Evolutionary conservation across 1,284 basidiomycete genomes (phyloP).

Genomic region (Pascua sp.): DNA sequence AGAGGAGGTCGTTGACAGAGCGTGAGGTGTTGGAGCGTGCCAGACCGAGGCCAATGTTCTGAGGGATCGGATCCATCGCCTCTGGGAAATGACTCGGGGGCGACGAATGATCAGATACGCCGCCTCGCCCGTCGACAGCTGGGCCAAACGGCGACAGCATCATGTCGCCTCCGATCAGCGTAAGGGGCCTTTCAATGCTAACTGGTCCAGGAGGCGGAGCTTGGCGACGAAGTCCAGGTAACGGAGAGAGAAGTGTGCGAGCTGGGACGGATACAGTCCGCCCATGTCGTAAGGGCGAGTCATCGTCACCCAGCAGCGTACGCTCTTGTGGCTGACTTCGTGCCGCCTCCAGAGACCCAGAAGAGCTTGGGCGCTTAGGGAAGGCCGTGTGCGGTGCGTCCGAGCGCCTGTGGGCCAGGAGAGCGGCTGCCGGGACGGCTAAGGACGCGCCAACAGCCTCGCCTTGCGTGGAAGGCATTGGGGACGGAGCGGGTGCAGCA

Average conservation of each 20-base stretch:
- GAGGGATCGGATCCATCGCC: background rate
- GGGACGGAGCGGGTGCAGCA: background rate
- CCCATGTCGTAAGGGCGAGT: background rate
- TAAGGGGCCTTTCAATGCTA: background rate
- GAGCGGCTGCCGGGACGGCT: background rate
- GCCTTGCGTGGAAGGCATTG: background rate
- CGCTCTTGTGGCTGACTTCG: background rate
- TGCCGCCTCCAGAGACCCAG: background rate
- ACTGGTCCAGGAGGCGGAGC: background rate
- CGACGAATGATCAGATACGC: background rate
- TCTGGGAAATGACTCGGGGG: background rate
- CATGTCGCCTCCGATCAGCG: slow-evolving; percentile 11
- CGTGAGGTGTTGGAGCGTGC: background rate
- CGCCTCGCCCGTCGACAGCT: background rate
- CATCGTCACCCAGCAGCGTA: background rate
- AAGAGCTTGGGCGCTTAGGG: background rate
- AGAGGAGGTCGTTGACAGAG: background rate
- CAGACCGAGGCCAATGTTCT: background rate
- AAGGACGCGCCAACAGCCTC: background rate
- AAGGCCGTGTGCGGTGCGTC: background rate
- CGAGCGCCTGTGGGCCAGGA: background rate
- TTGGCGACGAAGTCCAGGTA: slow-evolving; percentile 2
- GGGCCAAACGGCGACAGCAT: slow-evolving; percentile 17
- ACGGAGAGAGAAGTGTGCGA: slow-evolving; percentile 1
- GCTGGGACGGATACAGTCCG: background rate